Evolutionary conservation across 208 protist species (phyloP).

Genomic region (Tritrichomonas musculus): DNA sequence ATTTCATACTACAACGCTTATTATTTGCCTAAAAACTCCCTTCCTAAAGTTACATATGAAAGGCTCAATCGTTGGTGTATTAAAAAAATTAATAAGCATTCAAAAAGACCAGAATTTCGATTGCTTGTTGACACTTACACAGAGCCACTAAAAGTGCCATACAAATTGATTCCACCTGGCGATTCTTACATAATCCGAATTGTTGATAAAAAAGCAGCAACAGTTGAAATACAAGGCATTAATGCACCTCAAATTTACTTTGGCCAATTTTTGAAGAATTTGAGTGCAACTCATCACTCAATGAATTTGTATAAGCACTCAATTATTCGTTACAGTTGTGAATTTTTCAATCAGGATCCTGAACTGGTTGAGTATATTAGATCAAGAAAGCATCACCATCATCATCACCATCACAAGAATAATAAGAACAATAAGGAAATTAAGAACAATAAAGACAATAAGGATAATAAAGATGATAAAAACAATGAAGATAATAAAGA

Average conservation of each 20-base stretch:
- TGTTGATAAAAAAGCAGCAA: neutral
- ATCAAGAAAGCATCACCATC: no score
- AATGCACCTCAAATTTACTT: neutral
- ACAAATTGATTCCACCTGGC: neutral
- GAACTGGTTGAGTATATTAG: no score
- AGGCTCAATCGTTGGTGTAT: neutral
- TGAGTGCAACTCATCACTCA: neutral
- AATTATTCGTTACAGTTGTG: neutral
- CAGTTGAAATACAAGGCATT: neutral
- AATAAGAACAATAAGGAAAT: no score
- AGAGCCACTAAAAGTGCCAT: neutral
- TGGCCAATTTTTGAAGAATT: neutral
- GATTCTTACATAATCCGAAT: neutral
- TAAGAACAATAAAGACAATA: no score
- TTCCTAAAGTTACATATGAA: neutral
- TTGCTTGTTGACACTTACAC: neutral
- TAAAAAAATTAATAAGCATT: neutral
- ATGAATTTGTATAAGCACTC: neutral
- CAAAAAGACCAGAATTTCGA: neutral
- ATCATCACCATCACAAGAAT: no score
- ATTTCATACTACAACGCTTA: neutral
- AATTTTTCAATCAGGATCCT: no score
- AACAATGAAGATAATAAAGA: no score
- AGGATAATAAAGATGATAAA: no score
- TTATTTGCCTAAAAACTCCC: neutral